Percentiles rank a stretch among this genome's conserved stretches.
These are phyloP conservation scores for Choricystis sp. DNA, from an alignment of 139 green algal genomes.

Conservation along the genomic window DNA sequence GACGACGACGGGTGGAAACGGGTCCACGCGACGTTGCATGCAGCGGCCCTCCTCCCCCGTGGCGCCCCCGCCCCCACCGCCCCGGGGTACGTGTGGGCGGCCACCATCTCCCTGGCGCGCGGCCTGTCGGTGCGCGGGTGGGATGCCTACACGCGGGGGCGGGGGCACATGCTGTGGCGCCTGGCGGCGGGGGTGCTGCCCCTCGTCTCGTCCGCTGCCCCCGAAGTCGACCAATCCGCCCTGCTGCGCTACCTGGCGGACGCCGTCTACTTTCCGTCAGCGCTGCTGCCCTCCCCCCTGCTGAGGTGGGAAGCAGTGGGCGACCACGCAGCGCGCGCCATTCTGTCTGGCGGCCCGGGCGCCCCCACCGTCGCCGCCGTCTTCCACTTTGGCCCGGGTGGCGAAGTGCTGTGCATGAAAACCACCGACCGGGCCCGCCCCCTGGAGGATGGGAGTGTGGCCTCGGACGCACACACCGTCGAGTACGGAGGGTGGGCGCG, in stretches of 20 bases:
- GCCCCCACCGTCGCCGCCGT: constrained; percentile 1
- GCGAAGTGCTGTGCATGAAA: constrained; percentile 1
- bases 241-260: constrained; percentile 9
- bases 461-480: constrained; percentile 5
- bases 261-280: constrained; percentile 7
- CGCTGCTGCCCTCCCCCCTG: constrained; percentile 6
- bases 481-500: constrained; percentile 2
- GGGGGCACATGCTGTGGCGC: constrained; percentile 8
- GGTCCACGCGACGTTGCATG: background rate
- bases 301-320: constrained; percentile 2
- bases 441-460: constrained; percentile 3
- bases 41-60: too few relatives aligned
- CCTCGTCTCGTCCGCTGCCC: background rate
- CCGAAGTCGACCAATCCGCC: constrained; percentile 8
- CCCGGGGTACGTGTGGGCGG: constrained; percentile 8
- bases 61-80: too few relatives aligned
- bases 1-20: background rate
- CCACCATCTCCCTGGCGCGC: constrained; percentile 7
- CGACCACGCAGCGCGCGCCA: constrained; percentile 1
- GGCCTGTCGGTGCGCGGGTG: constrained; percentile 7
- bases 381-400: constrained; percentile 5
- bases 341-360: background rate
- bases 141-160: constrained; percentile 8
- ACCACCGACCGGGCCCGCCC: constrained; percentile 5
- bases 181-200: constrained; percentile 4